Evolutionary conservation across 441 rosid genomes (phyloP).

Genomic region (Brassica hybrid): DNA sequence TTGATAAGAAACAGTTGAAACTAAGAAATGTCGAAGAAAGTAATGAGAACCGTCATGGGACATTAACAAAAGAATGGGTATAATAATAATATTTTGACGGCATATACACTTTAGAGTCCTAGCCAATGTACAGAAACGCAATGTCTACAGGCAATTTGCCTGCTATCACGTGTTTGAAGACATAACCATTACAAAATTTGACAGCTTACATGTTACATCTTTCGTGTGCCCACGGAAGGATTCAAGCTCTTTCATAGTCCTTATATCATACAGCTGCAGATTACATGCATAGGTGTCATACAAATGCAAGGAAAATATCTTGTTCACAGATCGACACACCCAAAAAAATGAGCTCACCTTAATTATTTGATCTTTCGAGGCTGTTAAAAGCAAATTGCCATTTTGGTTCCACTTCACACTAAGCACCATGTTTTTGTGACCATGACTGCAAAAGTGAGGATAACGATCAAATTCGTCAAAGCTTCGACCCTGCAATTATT

Average conservation of each 20-base stretch:
- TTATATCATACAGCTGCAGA: conserved; percentile 89
- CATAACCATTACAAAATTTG: conserved; percentile 20
- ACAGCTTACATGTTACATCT: conserved; percentile 85
- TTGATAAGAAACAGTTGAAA: conserved; percentile 17
- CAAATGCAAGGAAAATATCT: conserved; percentile 8
- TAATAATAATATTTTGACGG: conserved; percentile 10
- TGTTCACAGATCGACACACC: neutral
- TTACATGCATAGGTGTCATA: conserved; percentile 26
- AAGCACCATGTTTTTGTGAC: conserved; percentile 95
- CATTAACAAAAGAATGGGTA: conserved; percentile 11
- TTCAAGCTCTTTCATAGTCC: conserved; percentile 99
- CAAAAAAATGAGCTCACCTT: conserved; percentile 56
- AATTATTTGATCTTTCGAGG: conserved; percentile 94
- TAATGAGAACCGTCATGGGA: neutral
- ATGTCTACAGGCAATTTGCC: neutral
- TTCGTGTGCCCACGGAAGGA: conserved; percentile 94
- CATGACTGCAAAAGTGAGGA: conserved; percentile 74
- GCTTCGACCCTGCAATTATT: neutral
- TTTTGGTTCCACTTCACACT: conserved; percentile 98
- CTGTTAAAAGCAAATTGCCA: conserved; percentile 96
- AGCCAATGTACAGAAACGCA: conserved; percentile 11
- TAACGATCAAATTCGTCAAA: conserved; percentile 31
- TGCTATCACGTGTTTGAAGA: too few relatives aligned
- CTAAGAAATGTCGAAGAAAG: conserved; percentile 17
- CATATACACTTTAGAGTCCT: neutral